Evolutionary conservation across 1,284 basidiomycete species (phyloP).

Genomic region (Austropuccinia psidii): DNA sequence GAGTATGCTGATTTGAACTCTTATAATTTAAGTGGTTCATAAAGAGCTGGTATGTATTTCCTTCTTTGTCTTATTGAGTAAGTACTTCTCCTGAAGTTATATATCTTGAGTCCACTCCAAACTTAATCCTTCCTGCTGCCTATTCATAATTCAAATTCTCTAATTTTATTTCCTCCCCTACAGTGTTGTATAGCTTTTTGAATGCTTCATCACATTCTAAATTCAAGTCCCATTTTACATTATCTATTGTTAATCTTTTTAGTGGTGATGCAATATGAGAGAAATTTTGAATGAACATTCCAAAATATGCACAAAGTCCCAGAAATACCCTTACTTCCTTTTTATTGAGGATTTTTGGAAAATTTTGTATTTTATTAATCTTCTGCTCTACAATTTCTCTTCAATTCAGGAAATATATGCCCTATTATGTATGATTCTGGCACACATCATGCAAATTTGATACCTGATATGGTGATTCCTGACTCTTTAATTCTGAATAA

Average conservation of each 20-base stretch:
- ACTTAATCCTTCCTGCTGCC: neutral
- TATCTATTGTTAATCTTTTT: neutral
- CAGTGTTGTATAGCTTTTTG: too few species aligned
- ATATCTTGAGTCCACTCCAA: neutral
- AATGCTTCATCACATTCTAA: neutral
- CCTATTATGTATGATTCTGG: neutral
- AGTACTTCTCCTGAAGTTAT: neutral
- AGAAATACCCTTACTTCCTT: neutral
- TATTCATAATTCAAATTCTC: too few species aligned
- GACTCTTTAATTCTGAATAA: conserved; percentile 8
- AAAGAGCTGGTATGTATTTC: neutral
- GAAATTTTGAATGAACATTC: too few species aligned
- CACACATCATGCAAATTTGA: neutral
- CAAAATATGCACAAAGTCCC: neutral
- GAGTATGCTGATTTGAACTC: neutral
- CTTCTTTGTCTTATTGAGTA: neutral
- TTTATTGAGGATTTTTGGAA: too few species aligned
- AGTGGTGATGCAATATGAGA: too few species aligned
- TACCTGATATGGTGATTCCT: neutral
- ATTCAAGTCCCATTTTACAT: neutral
- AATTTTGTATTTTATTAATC: too few species aligned
- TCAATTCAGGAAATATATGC: neutral
- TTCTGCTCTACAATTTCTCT: neutral
- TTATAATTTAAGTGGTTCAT: neutral
- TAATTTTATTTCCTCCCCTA: too few species aligned